Conservation (phyloP, 2,329 filamentous ascomycete species). For the Phyllosticta ampelicida region DNA sequence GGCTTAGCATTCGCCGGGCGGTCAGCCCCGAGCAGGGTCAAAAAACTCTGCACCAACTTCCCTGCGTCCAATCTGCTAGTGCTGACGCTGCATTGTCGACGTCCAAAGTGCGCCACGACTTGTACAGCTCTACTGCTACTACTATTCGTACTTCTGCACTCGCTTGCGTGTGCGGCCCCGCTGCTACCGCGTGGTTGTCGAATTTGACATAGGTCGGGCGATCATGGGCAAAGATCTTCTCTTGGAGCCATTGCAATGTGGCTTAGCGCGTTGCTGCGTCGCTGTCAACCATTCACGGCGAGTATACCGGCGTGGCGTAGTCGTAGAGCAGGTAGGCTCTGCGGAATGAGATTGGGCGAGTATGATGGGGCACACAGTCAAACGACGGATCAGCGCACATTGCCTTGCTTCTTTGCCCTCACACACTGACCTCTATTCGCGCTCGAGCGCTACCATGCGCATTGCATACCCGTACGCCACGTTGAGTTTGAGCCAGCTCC, state of each 20-base stretch:
- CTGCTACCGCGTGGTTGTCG: not conserved
- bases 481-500: too few species aligned
- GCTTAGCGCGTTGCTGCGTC: not conserved
- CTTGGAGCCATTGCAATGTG: not conserved
- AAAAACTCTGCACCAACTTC: not conserved
- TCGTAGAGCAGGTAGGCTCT: not conserved
- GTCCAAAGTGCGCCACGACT: not conserved
- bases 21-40: not conserved
- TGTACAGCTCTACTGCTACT: not conserved
- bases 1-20: not conserved
- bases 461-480: too few species aligned
- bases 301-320: not conserved
- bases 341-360: not conserved
- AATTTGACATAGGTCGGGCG: too few species aligned
- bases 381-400: too few species aligned
- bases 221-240: not conserved
- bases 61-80: too few species aligned
- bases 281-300: not conserved
- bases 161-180: not conserved
- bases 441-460: too few species aligned
- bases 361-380: not conserved
- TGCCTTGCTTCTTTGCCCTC: too few species aligned
- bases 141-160: not conserved
- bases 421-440: too few species aligned
- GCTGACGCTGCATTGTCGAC: not conserved